A percentile compares a stretch with the other conserved stretches of the same genome.
phyloP scores from a whole-genome alignment of 2,329 filamentous ascomycete genomes.

The Colletotrichum neosansevieriae region DNA sequence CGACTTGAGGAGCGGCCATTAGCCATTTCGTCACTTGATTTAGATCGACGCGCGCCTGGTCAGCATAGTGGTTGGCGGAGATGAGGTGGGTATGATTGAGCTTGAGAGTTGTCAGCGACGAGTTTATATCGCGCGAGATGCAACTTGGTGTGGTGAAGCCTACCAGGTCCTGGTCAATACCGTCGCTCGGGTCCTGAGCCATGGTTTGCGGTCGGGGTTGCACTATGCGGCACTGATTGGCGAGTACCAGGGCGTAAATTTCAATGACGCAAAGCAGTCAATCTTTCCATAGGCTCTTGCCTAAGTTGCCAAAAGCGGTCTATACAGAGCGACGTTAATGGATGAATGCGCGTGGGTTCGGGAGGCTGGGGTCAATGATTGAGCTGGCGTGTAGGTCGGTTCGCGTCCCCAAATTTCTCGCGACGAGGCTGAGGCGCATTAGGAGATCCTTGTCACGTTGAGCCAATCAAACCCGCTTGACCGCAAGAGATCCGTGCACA shows the following conservation, averaged over 20 bases:
- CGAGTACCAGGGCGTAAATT: background rate
- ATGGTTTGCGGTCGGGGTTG: constrained; percentile 29
- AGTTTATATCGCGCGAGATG: constrained; percentile 51
- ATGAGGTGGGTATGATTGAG: constrained; percentile 91
- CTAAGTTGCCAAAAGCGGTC: no score
- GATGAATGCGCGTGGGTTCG: constrained; percentile 7
- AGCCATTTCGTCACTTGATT: constrained; percentile 87
- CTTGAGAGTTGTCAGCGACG: constrained; percentile 56
- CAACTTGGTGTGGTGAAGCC: constrained; percentile 36
- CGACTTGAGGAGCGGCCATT: constrained; percentile 84
- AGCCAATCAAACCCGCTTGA: constrained; percentile 17
- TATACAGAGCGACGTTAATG: background rate
- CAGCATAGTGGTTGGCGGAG: constrained; percentile 84
- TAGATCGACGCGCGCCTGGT: constrained; percentile 76
- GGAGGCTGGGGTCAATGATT: constrained; percentile 24
- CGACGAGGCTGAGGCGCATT: constrained; percentile 40
- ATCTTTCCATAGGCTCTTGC: background rate
- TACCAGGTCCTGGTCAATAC: constrained; percentile 41
- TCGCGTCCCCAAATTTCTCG: constrained; percentile 42
- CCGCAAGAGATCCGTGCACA: background rate
- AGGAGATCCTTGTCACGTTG: constrained; percentile 32
- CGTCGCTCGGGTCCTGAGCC: constrained; percentile 41
- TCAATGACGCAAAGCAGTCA: background rate
- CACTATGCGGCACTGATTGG: background rate
- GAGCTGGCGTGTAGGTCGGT: constrained; percentile 13